These are phyloP conservation scores for Lactarius hatsudake DNA, from an alignment of 768 basidiomycete species.

Conservation along the genomic window DNA sequence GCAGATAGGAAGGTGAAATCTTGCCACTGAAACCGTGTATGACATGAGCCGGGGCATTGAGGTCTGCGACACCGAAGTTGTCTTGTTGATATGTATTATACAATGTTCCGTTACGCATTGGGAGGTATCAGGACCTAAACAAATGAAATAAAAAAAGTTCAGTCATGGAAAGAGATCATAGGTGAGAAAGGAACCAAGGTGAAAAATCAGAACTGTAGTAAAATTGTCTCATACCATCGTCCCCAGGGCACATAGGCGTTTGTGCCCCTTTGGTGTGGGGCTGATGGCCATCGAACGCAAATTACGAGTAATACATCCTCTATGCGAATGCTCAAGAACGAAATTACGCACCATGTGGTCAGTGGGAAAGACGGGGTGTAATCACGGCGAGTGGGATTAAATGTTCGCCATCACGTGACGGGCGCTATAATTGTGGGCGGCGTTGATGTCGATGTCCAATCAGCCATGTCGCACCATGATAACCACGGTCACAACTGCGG, in stretches of 20 bases:
- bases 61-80: conserved; percentile 47
- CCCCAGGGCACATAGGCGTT: conserved; percentile 72
- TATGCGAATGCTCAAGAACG: conserved; percentile 19
- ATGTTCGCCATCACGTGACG: conserved; percentile 4
- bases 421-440: background rate
- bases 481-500: conserved; percentile 47
- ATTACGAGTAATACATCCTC: conserved; percentile 74
- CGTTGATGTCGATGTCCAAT: background rate
- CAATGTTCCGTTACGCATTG: background rate
- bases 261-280: conserved; percentile 66
- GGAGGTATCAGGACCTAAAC: background rate
- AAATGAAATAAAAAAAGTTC: background rate
- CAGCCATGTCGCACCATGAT: conserved; percentile 54
- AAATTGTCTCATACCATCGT: conserved; percentile 66
- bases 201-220: conserved; percentile 44
- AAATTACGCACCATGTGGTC: conserved; percentile 30
- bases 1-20: conserved; percentile 40
- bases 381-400: background rate
- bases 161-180: background rate
- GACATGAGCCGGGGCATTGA: conserved; percentile 41
- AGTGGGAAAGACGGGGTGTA: background rate
- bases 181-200: background rate
- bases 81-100: conserved; percentile 35
- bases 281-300: conserved; percentile 76
- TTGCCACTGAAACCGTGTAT: conserved; percentile 33